phyloP scores from a whole-genome alignment of 1,284 basidiomycete species.

The Clitocybe nebularis region DNA sequence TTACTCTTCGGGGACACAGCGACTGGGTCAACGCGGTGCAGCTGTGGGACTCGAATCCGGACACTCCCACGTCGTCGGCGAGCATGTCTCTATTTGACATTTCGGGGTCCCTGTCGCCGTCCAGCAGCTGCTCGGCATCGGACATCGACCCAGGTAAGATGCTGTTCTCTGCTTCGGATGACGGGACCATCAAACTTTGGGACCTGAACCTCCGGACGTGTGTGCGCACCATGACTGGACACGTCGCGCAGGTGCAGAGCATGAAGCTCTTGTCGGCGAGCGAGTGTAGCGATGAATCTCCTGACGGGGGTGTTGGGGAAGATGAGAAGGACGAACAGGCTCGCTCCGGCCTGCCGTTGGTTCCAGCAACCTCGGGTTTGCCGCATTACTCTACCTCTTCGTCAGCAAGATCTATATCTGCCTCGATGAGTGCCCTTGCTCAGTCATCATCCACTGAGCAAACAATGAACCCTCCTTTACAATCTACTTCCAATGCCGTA shows the following conservation, averaged over 20 bases:
- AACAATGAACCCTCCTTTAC: constrained; percentile 1
- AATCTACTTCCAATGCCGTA: constrained; percentile 3
- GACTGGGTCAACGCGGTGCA: constrained; percentile 98
- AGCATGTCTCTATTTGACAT: constrained; percentile 33
- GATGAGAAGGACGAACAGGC: constrained; percentile 7
- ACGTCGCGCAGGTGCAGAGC: constrained; percentile 94
- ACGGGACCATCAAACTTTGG: constrained; percentile 93
- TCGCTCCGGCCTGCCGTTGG: constrained; percentile 1
- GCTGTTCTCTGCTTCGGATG: constrained; percentile 96
- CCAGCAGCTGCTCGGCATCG: constrained; percentile 28
- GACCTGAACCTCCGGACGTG: constrained; percentile 82
- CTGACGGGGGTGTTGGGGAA: constrained; percentile 17
- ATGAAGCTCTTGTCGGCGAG: constrained; percentile 75
- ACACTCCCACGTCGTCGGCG: constrained; percentile 34
- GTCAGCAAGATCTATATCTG: too few species aligned
- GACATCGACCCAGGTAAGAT: constrained; percentile 82
- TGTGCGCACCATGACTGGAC: constrained; percentile 83
- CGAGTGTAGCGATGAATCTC: constrained; percentile 34
- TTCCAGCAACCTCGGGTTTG: background rate
- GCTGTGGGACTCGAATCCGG: constrained; percentile 79
- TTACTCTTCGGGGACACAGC: constrained; percentile 87
- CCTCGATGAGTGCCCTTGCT: too few species aligned
- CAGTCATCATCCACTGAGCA: background rate
- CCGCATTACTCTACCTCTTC: constrained; percentile 2
- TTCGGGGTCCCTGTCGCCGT: constrained; percentile 24